Evolutionary conservation across 108 stramenopile species (phyloP).

Genomic region (Cyclostephanos invisitatus): DNA sequence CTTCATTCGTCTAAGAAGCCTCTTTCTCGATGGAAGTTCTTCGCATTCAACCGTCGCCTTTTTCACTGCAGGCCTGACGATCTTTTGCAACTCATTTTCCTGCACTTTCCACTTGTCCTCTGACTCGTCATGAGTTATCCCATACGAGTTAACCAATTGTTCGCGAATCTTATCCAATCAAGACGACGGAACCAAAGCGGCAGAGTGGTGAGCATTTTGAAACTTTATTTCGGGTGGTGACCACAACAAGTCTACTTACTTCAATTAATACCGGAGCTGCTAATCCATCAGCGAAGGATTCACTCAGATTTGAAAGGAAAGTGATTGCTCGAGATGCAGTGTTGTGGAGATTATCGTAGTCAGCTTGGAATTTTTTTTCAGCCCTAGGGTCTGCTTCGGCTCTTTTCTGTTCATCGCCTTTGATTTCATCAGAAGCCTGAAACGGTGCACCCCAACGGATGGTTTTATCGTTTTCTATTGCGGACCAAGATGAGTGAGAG

Average conservation of each 20-base stretch:
- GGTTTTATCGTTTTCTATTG: constrained; percentile 56
- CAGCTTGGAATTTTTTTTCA: constrained; percentile 16
- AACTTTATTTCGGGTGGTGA: too few relatives aligned
- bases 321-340: constrained; percentile 57
- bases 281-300: constrained; percentile 37
- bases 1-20: constrained; percentile 64
- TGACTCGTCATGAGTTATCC: constrained; percentile 19
- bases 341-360: constrained; percentile 34
- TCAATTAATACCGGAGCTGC: constrained; percentile 26
- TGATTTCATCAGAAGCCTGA: constrained; percentile 24
- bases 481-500: constrained; percentile 42
- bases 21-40: constrained; percentile 74
- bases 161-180: constrained; percentile 28
- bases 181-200: constrained; percentile 10
- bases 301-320: constrained; percentile 52
- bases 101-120: constrained; percentile 31
- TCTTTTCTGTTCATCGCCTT: constrained; percentile 8
- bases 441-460: constrained; percentile 80
- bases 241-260: background rate
- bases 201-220: background rate
- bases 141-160: constrained; percentile 54
- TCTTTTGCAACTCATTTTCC: constrained; percentile 27
- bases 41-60: constrained; percentile 30
- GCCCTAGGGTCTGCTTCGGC: constrained; percentile 9
- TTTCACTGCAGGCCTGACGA: constrained; percentile 5